Percentiles rank a stretch among this genome's conserved stretches.
Evolutionary conservation across 768 basidiomycete genomes (phyloP).

Genomic region (Tremella mesenterica): DNA sequence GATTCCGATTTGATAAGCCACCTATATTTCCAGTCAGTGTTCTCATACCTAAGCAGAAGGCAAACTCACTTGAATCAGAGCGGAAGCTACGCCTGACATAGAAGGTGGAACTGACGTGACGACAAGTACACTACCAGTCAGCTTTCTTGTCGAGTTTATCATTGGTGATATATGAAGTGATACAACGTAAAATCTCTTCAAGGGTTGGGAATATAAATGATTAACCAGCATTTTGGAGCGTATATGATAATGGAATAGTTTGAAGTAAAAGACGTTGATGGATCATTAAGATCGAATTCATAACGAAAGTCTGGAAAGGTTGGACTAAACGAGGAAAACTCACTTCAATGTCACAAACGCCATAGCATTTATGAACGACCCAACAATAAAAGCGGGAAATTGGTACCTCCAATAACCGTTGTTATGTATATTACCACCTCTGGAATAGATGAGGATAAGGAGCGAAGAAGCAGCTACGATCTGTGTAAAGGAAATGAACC

Average conservation of each 20-base stretch:
- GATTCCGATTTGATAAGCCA: slow-evolving; percentile 15
- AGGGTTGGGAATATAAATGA: no score
- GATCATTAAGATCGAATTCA: background rate
- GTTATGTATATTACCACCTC: background rate
- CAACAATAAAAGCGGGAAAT: slow-evolving; percentile 10
- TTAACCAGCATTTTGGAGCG: no score
- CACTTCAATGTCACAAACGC: slow-evolving; percentile 4
- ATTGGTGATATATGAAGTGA: background rate
- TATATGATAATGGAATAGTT: no score
- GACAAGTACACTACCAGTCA: slow-evolving; percentile 6
- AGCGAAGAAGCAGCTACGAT: background rate
- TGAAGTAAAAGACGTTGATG: no score
- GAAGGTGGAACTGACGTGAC: slow-evolving; percentile 14
- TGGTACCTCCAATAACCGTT: slow-evolving; percentile 6
- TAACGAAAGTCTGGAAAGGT: background rate
- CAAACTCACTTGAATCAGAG: background rate
- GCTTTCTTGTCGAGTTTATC: background rate
- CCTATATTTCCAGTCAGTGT: no score
- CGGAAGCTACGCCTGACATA: background rate
- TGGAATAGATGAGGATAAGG: slow-evolving; percentile 1
- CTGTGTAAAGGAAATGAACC: background rate
- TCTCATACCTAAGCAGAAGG: background rate
- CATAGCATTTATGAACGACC: background rate
- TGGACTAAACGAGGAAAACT: background rate
- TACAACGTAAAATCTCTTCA: no score